Conservation (phyloP, 2,329 filamentous ascomycete genomes). For the Clonostachys rosea region DNA sequence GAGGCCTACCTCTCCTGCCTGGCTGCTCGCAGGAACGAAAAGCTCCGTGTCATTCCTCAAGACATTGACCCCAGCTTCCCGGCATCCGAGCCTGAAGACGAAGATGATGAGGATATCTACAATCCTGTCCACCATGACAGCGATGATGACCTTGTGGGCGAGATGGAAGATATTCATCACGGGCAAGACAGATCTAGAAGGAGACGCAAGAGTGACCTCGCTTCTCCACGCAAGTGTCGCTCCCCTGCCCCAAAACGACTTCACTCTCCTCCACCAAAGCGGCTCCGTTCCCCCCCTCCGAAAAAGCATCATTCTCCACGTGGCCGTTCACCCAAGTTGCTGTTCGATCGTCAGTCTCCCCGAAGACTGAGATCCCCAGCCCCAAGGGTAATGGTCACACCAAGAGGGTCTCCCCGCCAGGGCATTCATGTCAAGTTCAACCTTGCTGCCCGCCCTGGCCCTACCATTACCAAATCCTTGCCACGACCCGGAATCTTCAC, state of each 20-base stretch:
- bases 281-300: no score
- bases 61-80: constrained; percentile 98
- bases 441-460: constrained; percentile 52
- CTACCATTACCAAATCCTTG: constrained; percentile 80
- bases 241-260: constrained; percentile 37
- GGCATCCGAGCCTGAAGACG: constrained; percentile 85
- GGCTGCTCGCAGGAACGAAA: constrained; percentile 74
- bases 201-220: constrained; percentile 43
- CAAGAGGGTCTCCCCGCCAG: constrained; percentile 30
- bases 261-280: constrained; percentile 29
- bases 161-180: constrained; percentile 62
- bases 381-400: constrained; percentile 35
- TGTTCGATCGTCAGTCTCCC: constrained; percentile 67
- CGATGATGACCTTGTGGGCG: constrained; percentile 65
- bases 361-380: constrained; percentile 67
- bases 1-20: constrained; percentile 86
- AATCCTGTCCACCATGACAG: constrained; percentile 56
- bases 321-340: constrained; percentile 43
- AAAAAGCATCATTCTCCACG: constrained; percentile 17
- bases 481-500: constrained; percentile 74
- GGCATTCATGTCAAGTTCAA: constrained; percentile 29
- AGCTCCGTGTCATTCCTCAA: constrained; percentile 81
- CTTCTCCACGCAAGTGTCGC: constrained; percentile 36
- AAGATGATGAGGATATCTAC: constrained; percentile 68
- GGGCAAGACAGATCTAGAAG: constrained; percentile 46